Evolutionary conservation across 768 basidiomycete genomes (phyloP), one percentile per base, ranked within the genome.

Genomic region (Lyophyllum shimeji): DNA sequence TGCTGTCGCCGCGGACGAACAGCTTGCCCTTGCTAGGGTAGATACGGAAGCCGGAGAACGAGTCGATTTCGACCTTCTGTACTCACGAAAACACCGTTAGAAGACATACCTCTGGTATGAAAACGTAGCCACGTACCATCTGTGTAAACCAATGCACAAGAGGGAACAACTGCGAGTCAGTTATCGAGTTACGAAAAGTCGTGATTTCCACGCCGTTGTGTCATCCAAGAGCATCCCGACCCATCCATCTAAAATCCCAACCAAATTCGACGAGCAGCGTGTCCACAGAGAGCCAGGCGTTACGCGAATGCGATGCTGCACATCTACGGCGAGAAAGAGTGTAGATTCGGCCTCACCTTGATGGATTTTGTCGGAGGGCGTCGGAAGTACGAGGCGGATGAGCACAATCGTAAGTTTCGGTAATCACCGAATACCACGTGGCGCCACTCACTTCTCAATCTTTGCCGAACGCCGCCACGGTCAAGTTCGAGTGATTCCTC

Each of bases 1-100:
- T 98, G 80, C 88, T 90, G 85, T 96, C 94, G 65, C 92, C 93
- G 65, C 94, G 89, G 71, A 96, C 93, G 71, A 95, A 95, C 65
- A 93, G 84, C 71, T 90, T 91, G 73, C 95, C 96, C 89, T 90
- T 96, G 76, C 86, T 86, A 64, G 96, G 96, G 87, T 98, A 99
- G 82, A 99, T 95, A 69, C 89, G 89, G 85, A 82, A 94, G 67
- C 93, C 92, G 68, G 95, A 96, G 85, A 99, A 98, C 57, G 89
- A 88, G 82, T 98, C 97, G 79, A 94, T 90, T 79, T 98, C 96
- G 82, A 98, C 87, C 87, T 98, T 98, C 90, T 92, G 57, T 56
- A 67, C 73, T 73, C 73, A 48, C 20, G 58, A 47, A 55, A 53
- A 55, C 52, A 33, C 39, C 47, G 49, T 69, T 53, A 66, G 66